phyloP scores from a whole-genome alignment of 768 basidiomycete genomes.

The Coprinopsis sp. region DNA sequence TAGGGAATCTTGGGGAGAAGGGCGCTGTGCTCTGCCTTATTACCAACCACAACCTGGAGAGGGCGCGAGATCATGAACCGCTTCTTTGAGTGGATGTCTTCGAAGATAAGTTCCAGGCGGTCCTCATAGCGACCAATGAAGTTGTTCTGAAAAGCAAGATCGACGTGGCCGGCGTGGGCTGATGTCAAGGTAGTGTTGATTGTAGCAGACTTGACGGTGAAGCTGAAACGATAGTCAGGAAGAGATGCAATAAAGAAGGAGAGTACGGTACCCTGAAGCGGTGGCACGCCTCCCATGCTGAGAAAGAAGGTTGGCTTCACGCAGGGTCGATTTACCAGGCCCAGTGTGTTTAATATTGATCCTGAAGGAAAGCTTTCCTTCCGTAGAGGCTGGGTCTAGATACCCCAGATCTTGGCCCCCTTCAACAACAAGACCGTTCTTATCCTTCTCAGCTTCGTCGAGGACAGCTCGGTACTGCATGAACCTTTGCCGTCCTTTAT shows the following conservation, averaged over 20 bases:
- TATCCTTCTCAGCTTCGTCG: slow-evolving; percentile 52
- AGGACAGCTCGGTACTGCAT: slow-evolving; percentile 36
- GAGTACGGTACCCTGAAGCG: slow-evolving; percentile 21
- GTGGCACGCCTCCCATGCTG: slow-evolving; percentile 19
- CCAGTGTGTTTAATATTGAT: slow-evolving; percentile 24
- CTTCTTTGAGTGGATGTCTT: slow-evolving; percentile 38
- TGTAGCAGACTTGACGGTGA: slow-evolving; percentile 18
- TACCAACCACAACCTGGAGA: slow-evolving; percentile 42
- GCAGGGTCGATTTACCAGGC: slow-evolving; percentile 26
- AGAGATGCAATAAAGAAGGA: slow-evolving; percentile 3
- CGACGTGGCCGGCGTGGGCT: slow-evolving; percentile 22
- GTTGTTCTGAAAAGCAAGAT: slow-evolving; percentile 28
- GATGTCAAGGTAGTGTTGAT: slow-evolving; percentile 18
- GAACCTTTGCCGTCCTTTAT: slow-evolving; percentile 16
- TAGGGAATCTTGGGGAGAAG: slow-evolving; percentile 46
- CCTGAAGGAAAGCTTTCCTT: slow-evolving; percentile 15
- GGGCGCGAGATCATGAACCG: slow-evolving; percentile 46
- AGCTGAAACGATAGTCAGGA: slow-evolving; percentile 18
- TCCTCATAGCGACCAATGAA: slow-evolving; percentile 48
- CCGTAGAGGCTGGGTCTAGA: slow-evolving; percentile 34
- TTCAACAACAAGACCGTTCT: slow-evolving; percentile 43
- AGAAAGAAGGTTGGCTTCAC: slow-evolving; percentile 25
- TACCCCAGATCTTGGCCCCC: slow-evolving; percentile 49
- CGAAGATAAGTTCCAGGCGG: slow-evolving; percentile 48
- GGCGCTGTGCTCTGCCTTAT: slow-evolving; percentile 38